Evolutionary conservation across 2,329 filamentous ascomycete species (phyloP).

Genomic region (Xylariaceae sp.): DNA sequence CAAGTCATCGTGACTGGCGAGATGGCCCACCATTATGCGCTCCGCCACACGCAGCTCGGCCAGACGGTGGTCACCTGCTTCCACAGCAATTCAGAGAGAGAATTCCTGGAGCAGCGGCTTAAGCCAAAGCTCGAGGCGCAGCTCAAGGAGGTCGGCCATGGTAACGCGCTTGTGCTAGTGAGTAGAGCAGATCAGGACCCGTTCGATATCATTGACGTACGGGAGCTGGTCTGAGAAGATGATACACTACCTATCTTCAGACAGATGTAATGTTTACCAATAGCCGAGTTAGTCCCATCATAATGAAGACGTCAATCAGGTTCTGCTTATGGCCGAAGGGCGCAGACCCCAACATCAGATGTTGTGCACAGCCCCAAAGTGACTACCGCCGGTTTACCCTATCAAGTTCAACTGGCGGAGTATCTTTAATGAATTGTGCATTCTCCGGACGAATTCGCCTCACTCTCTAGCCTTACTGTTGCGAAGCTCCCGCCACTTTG

Average conservation of each 20-base stretch:
- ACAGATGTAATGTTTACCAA: neutral
- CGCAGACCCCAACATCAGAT: neutral
- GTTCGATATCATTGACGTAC: constrained; percentile 65
- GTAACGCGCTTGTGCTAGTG: constrained; percentile 55
- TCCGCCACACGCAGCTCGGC: constrained; percentile 78
- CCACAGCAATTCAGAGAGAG: constrained; percentile 88
- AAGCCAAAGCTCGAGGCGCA: constrained; percentile 55
- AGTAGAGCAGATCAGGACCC: constrained; percentile 83
- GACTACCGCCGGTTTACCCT: neutral
- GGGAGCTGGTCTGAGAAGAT: constrained; percentile 28
- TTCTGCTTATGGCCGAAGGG: neutral
- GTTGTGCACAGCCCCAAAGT: neutral
- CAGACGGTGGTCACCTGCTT: constrained; percentile 79
- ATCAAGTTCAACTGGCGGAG: constrained; percentile 1
- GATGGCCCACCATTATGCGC: constrained; percentile 85
- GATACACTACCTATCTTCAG: neutral
- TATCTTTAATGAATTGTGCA: neutral
- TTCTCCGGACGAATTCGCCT: neutral
- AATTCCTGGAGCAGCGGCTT: constrained; percentile 70
- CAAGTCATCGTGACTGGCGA: constrained; percentile 89
- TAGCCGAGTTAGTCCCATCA: neutral
- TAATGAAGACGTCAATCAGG: neutral
- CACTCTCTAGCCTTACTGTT: constrained; percentile 16
- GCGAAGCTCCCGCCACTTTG: constrained; percentile 25
- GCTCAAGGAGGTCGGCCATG: constrained; percentile 45